Base-by-base conservation (phyloP, 2,329 filamentous ascomycete species). In the Pseudogymnoascus destructans region DNA sequence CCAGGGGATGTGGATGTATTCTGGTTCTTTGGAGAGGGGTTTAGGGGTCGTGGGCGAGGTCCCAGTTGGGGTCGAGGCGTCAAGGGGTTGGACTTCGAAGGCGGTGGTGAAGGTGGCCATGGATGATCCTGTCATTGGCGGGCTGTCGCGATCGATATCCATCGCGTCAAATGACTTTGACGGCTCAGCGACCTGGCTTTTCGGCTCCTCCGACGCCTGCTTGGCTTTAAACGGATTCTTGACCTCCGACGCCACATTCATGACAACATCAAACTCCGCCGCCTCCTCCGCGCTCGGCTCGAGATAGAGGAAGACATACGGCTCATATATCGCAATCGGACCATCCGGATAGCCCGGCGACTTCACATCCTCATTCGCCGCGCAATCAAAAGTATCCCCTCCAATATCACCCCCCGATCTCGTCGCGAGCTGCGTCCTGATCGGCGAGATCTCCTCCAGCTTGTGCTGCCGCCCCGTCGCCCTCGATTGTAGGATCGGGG, bases 1-100 rank as follows among this genome's bases (percentile, higher is more conserved):
- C 88, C 88, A 93, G 1, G 82, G 85, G 66, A 93, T 85, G 68
- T 95, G 88, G 13, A 93, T 87, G 66, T 95, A 95, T 69, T 95
- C 88, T 0, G 88, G 88, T 49, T 80, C 73, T 56, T 75, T 78
- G 35, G 70, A 70, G 1, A 69, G 69, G 10, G 80, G 77, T 67
- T 79, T 82, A 2, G 81, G 80, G 0, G 79, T 81, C 0, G 80
- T 81, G 4, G 81, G 79, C 25, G 67, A 69, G 25, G 67, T 66
- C 59, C 65, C 66, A 4, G 64, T 63, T 15, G 66, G 61, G 19
- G 42, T 60, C 17, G 42, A 64, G 19, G 61, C 61, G 46, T 49
- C 42, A 19, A n/a, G 67, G 3, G 72, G 72, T 55, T 75, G 76
- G 59, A 76, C 80, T 62, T 85, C 82, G 61, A 82, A 81, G 0